Evolutionary conservation across 2,329 filamentous ascomycete genomes (phyloP).

Genomic region (Phialocephala sp.): DNA sequence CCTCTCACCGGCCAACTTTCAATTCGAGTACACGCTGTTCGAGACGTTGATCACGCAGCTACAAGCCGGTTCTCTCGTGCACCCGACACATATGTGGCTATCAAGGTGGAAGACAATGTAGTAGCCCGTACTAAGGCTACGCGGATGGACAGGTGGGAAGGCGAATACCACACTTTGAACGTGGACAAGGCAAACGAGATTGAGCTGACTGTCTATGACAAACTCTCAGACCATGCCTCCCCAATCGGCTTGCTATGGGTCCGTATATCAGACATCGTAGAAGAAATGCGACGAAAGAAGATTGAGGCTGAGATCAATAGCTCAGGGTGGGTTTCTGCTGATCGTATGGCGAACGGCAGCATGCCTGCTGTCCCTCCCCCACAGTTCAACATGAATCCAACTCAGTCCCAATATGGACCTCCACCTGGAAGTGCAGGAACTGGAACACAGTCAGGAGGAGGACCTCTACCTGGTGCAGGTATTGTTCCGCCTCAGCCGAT

Average conservation of each 20-base stretch:
- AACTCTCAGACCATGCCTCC: constrained; percentile 85
- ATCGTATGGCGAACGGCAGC: constrained; percentile 79
- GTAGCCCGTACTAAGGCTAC: constrained; percentile 87
- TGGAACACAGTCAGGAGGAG: constrained; percentile 34
- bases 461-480: constrained; percentile 39
- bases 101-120: constrained; percentile 95
- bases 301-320: constrained; percentile 95
- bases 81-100: constrained; percentile 92
- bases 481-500: constrained; percentile 61
- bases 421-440: constrained; percentile 49
- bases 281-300: constrained; percentile 96
- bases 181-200: constrained; percentile 99
- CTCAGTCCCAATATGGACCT: constrained; percentile 51
- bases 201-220: constrained; percentile 97
- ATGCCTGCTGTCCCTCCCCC: constrained; percentile 51
- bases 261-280: constrained; percentile 93
- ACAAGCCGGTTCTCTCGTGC: constrained; percentile 84
- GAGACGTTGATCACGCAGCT: constrained; percentile 91
- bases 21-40: constrained; percentile 85
- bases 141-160: constrained; percentile 87
- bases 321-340: constrained; percentile 95
- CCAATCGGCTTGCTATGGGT: constrained; percentile 97
- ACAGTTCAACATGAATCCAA: constrained; percentile 64
- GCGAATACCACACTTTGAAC: constrained; percentile 88
- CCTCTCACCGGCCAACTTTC: constrained; percentile 91